Evolutionary conservation across 108 stramenopile species (phyloP).

Genomic region (Fragilariopsis cylindrus): DNA sequence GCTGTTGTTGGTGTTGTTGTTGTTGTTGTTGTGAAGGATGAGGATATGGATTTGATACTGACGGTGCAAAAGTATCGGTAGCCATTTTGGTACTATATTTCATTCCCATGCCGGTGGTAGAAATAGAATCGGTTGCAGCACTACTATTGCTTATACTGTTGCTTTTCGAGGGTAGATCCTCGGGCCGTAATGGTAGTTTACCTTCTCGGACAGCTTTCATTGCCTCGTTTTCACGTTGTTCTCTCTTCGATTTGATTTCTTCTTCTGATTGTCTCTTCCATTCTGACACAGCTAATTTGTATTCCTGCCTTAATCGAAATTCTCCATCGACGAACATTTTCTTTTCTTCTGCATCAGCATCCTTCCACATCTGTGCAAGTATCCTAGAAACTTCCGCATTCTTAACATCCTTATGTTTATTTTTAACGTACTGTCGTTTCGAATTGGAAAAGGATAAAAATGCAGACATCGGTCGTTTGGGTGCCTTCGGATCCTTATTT

Average conservation of each 20-base stretch:
- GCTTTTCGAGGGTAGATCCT: slow-evolving; percentile 4
- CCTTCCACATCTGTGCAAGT: slow-evolving; percentile 41
- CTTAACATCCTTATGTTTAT: slow-evolving; percentile 26
- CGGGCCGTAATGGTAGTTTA: background rate
- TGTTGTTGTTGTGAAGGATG: background rate
- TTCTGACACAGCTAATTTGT: slow-evolving; percentile 38
- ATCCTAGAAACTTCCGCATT: slow-evolving; percentile 41
- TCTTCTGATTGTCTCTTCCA: slow-evolving; percentile 24
- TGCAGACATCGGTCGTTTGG: slow-evolving; percentile 62
- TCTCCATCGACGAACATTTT: slow-evolving; percentile 40
- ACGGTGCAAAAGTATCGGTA: slow-evolving; percentile 1
- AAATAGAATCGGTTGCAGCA: background rate
- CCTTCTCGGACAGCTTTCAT: slow-evolving; percentile 35
- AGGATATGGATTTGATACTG: background rate
- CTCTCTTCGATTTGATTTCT: slow-evolving; percentile 17
- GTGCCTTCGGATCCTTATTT: slow-evolving; percentile 54
- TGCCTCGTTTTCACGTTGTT: slow-evolving; percentile 33
- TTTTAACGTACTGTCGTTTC: slow-evolving; percentile 33
- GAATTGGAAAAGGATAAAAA: slow-evolving; percentile 50
- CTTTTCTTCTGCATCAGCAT: slow-evolving; percentile 21
- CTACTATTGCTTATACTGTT: background rate
- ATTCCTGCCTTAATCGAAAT: slow-evolving; percentile 21
- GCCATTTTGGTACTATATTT: slow-evolving; percentile 16
- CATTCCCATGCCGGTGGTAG: background rate
- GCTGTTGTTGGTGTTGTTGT: background rate